A percentile compares a stretch with the other conserved stretches of the same genome.
Evolutionary conservation across 192 early-diverging fungal species (phyloP).

Genomic region (Lobosporangium transversale): DNA sequence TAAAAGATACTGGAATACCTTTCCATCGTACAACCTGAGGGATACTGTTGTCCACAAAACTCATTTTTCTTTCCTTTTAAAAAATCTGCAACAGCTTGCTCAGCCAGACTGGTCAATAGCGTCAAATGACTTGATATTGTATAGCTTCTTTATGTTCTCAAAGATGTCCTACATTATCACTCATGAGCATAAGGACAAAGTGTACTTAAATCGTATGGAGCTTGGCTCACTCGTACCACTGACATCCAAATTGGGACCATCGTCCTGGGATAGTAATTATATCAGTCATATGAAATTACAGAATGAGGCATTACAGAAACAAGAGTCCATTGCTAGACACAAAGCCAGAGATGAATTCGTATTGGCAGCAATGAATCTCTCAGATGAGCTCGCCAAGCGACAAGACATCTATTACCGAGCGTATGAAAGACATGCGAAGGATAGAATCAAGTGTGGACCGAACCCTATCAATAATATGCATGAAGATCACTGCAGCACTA

Average conservation of each 20-base stretch:
- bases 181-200: not conserved
- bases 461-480: too few relatives aligned
- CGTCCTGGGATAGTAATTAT: not conserved
- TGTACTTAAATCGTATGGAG: conserved; percentile 1
- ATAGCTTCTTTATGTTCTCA: conserved; percentile 20
- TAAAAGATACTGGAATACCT: too few relatives aligned
- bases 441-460: too few relatives aligned
- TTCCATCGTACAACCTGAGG: too few relatives aligned
- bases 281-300: not conserved
- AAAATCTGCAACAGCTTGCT: too few relatives aligned
- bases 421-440: not conserved
- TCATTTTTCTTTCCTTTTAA: not conserved
- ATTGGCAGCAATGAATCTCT: conserved; percentile 41
- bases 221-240: not conserved
- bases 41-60: too few relatives aligned
- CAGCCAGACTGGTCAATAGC: conserved; percentile 11
- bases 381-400: conserved; percentile 22
- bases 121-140: conserved; percentile 14
- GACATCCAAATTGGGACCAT: not conserved
- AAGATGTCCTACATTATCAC: conserved; percentile 13
- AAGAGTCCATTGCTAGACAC: not conserved
- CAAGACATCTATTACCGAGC: conserved; percentile 8
- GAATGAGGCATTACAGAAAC: not conserved
- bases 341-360: conserved; percentile 38
- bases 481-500: too few relatives aligned